Evolutionary conservation across 1,284 basidiomycete genomes (phyloP).

Genomic region (Neonothopanus nambi): DNA sequence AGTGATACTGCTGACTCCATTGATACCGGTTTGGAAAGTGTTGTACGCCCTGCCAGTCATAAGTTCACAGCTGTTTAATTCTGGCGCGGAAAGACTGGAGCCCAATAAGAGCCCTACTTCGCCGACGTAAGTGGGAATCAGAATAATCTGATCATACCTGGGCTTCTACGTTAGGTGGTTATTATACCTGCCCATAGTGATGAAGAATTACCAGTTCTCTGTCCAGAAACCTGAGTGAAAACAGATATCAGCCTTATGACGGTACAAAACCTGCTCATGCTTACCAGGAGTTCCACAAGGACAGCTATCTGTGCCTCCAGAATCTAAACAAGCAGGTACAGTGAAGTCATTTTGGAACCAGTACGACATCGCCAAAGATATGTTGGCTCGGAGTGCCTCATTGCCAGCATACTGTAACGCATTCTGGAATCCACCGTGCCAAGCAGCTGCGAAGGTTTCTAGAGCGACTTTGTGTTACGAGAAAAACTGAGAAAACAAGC

Average conservation of each 20-base stretch:
- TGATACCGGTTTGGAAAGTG: slow-evolving; percentile 43
- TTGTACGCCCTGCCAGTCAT: slow-evolving; percentile 56
- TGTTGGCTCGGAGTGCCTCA: slow-evolving; percentile 37
- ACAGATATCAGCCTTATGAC: background rate
- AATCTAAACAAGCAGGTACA: slow-evolving; percentile 49
- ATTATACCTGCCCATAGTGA: background rate
- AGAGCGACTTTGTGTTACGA: background rate
- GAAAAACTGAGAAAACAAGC: no score
- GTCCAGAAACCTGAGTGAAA: no score
- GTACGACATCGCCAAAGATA: slow-evolving; percentile 55
- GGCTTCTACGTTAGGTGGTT: background rate
- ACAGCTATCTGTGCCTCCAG: slow-evolving; percentile 48
- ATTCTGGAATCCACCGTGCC: slow-evolving; percentile 49
- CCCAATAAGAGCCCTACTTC: slow-evolving; percentile 59
- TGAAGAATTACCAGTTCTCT: no score
- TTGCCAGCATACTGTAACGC: slow-evolving; percentile 42
- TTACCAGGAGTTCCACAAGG: slow-evolving; percentile 71
- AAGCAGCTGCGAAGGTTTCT: slow-evolving; percentile 56
- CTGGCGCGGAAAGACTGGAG: slow-evolving; percentile 39
- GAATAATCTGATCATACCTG: slow-evolving; percentile 45
- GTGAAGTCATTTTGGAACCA: slow-evolving; percentile 68
- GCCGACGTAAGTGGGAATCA: slow-evolving; percentile 57
- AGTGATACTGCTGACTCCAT: slow-evolving; percentile 49
- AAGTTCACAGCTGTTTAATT: slow-evolving; percentile 46
- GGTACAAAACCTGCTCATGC: slow-evolving; percentile 55